phyloP scores from a whole-genome alignment of 2,329 filamentous ascomycete species.

The Fusarium cicatricum region DNA sequence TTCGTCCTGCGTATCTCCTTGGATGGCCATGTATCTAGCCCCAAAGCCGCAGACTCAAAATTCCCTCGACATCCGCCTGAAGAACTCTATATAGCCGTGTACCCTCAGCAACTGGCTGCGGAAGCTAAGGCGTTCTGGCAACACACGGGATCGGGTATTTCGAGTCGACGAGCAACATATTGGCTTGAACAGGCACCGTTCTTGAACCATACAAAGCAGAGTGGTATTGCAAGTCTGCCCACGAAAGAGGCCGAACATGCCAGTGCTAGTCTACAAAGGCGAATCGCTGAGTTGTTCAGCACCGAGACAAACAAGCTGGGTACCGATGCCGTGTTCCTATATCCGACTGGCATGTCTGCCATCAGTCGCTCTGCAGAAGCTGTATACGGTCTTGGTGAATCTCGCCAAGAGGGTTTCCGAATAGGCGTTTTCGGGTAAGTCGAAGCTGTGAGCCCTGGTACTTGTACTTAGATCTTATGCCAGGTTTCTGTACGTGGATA shows the following conservation, averaged over 20 bases:
- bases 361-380: slow-evolving; percentile 45
- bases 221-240: not conserved
- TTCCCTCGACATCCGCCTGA: not conserved
- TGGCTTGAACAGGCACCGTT: slow-evolving; percentile 40
- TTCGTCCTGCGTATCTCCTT: slow-evolving; percentile 20
- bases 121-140: slow-evolving; percentile 45
- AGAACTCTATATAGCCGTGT: slow-evolving; percentile 29
- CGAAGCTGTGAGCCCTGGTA: not conserved
- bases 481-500: slow-evolving; percentile 45
- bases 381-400: slow-evolving; percentile 3
- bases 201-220: slow-evolving; percentile 1
- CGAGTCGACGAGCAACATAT: slow-evolving; percentile 39
- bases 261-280: slow-evolving; percentile 13
- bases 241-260: slow-evolving; percentile 17
- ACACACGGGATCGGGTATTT: slow-evolving; percentile 43
- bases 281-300: slow-evolving; percentile 33
- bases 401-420: not conserved
- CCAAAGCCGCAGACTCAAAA: not conserved
- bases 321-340: slow-evolving; percentile 56
- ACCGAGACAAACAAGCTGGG: slow-evolving; percentile 16
- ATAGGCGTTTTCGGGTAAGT: slow-evolving; percentile 43
- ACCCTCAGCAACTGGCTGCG: slow-evolving; percentile 14
- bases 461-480: not conserved
- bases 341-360: slow-evolving; percentile 61
- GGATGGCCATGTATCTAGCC: slow-evolving; percentile 5